These are phyloP conservation scores for Pseudogymnoascus destructans DNA, from an alignment of 2,329 filamentous ascomycete genomes.

Conservation along the genomic window DNA sequence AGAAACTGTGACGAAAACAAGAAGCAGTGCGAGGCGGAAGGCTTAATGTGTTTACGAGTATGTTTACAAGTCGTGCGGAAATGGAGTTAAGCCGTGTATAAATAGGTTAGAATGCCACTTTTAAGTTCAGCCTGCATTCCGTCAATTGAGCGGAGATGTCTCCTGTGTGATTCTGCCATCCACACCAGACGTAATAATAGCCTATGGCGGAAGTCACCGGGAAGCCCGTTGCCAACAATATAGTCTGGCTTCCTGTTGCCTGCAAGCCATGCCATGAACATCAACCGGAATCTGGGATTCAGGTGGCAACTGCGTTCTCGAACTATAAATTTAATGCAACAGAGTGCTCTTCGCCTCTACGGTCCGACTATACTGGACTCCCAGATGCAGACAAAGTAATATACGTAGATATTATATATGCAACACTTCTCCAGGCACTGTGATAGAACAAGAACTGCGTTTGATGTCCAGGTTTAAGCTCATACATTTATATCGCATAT, in stretches of 20 bases:
- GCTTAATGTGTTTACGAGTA: neutral
- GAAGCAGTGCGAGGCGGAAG: neutral
- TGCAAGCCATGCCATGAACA: neutral
- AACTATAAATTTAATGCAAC: neutral
- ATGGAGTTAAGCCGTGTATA: neutral
- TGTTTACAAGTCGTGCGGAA: neutral
- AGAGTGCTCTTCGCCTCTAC: neutral
- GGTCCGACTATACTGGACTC: neutral
- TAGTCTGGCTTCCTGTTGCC: neutral
- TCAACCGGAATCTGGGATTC: neutral
- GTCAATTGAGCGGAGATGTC: neutral
- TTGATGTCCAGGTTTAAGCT: neutral
- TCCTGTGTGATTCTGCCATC: neutral
- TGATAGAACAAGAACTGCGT: neutral
- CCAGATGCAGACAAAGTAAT: neutral
- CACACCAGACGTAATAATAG: neutral
- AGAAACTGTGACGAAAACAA: conserved; percentile 10
- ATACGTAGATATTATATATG: neutral
- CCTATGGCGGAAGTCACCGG: neutral
- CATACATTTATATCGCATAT: neutral
- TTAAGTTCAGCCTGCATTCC: neutral
- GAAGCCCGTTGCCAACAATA: neutral
- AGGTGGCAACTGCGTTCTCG: neutral
- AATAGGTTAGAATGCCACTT: neutral
- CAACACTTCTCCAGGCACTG: neutral